Evolutionary conservation across 805 yeast genomes (phyloP), one percentile per base, ranked within the genome.

Genomic region (Barnettozyma botsteinii): DNA sequence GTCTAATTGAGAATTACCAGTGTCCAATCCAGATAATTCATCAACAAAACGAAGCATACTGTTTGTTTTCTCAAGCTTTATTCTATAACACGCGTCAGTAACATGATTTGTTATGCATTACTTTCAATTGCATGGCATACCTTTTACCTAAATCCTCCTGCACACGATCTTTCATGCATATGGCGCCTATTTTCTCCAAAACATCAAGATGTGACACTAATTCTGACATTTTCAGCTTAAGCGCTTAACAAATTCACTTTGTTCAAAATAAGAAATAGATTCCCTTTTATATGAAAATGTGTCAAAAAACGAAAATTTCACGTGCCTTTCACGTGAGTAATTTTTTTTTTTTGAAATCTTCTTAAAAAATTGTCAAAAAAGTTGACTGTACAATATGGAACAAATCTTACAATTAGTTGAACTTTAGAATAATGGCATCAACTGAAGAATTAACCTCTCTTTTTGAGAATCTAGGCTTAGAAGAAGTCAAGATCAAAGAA

Each of bases 401-500:
- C n/a, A n/a, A n/a, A n/a, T n/a, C n/a, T n/a, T n/a, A n/a, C n/a
- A n/a, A n/a, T n/a, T n/a, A n/a, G n/a, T n/a, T n/a, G n/a, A n/a
- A n/a, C n/a, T n/a, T n/a, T n/a, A n/a, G 4, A 12, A 20, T 29
- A 11, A 45, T 45, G 48, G 35, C 50, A 20, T 57, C 61, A 25
- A 53, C 64, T 21, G 73, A 67, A 26, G 65, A 58, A 15, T 50
- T 69, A 14, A 55, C 65, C 19, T 43, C 49, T 23, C 50, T 52
- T 4, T 61, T 69, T 37, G 50, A 56, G 40, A 46, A 50, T n/a
- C 48, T 81, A 42, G 94, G 94, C 12, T 77, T 85, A 50, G 77
- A 74, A 51, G 91, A 82, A 14, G 69, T 77, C 51, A 86, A 85
- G 60, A 70, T 85, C 44, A 75, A 78, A 36, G 98, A 93, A 57